These are phyloP conservation scores for Euphrasia confusa DNA, from an alignment of 257 asterid genomes.

Conservation along the genomic window DNA sequence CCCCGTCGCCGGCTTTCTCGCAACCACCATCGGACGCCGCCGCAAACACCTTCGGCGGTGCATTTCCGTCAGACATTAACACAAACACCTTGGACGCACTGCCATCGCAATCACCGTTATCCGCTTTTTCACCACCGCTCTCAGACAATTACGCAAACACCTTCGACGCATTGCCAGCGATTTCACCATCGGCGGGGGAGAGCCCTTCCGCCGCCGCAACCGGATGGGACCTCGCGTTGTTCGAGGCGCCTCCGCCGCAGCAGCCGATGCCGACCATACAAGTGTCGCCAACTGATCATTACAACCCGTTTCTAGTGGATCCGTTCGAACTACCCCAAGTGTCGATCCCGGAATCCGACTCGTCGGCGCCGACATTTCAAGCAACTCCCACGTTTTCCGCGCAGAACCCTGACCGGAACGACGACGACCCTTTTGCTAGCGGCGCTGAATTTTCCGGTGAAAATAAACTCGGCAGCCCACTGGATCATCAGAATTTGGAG, in stretches of 20 bases:
- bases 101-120: constrained; percentile 12
- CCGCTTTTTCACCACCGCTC: constrained; percentile 13
- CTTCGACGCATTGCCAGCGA: constrained; percentile 27
- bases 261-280: constrained; percentile 17
- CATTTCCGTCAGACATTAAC: constrained; percentile 23
- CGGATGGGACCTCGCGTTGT: constrained; percentile 38
- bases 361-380: constrained; percentile 33
- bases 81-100: constrained; percentile 33
- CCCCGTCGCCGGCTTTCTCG: constrained; percentile 1
- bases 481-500: constrained; percentile 38
- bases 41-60: constrained; percentile 30
- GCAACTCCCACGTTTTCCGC: constrained; percentile 50
- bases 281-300: constrained; percentile 24
- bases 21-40: constrained; percentile 19
- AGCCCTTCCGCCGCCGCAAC: constrained; percentile 15
- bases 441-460: constrained; percentile 27
- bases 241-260: constrained; percentile 26
- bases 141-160: constrained; percentile 29
- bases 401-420: constrained; percentile 29
- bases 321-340: constrained; percentile 16
- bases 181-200: not conserved
- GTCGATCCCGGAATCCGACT: constrained; percentile 8
- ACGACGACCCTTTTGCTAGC: constrained; percentile 50
- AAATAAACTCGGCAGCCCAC: constrained; percentile 23
- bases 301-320: constrained; percentile 68